Base-by-base conservation (phyloP, 345 rosid species). In the Lepidium aucheri region DNA sequence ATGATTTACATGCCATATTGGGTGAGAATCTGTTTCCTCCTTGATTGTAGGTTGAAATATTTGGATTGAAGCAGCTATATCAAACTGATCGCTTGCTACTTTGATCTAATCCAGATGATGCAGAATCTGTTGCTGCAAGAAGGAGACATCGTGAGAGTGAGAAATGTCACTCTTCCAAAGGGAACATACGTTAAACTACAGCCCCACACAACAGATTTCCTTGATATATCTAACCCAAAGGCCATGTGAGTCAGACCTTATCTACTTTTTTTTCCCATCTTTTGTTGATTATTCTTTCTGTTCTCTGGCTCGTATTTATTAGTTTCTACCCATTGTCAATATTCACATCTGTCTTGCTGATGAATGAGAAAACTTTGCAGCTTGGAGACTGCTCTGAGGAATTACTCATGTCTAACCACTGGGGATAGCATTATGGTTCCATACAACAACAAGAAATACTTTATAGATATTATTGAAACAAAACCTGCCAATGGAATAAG, bases 401-500 rank as follows among this genome's bases (percentile, higher is more conserved):
- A 91, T 73, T 94, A 86, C 79, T 94, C 97, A 28, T 94, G 99
- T 82, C 81, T 94, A 72, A 90, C 99, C 17, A 82, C 91, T 69
- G 99, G 99, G 73, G 96, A 94, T 70, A 88, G 96, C 78, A 90
- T 94, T 67, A 94, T 94, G 99, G 99, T 94, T 72, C 96, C 97
- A 14, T 94, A 94, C 71, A 94, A 90, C 85, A 90, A 88, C 73
- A 94, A 94, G 77, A 90, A 94, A 43, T 94, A 94, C 76, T 94
- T 90, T 78, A 91, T 94, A 74, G 97, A 94, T 79, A 94, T 94
- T 46, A 49, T 91, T 66, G 97, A 91, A 79, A 84, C 95, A 49
- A 90, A 87, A 78, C 99, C 99, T 74, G 84, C 99, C 12, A 76
- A 85, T 77, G 99, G 95, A 65, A 94, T 88, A 65, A 94, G 81